Evolutionary conservation across 192 early-diverging fungal genomes (phyloP).

Genomic region (Hyaloraphidium curvatum): DNA sequence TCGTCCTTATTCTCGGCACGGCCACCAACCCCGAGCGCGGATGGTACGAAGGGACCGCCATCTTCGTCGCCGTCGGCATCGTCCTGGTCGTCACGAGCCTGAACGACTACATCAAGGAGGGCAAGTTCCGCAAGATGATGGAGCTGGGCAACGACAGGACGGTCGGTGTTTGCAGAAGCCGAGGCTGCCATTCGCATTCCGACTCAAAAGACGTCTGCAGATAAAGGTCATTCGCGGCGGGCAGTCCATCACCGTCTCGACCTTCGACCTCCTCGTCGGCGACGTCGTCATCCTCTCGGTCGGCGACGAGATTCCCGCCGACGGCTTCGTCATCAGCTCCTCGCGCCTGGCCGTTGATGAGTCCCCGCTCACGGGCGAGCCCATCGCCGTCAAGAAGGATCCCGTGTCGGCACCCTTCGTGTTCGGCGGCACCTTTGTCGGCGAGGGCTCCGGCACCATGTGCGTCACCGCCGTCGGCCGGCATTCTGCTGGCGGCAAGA

Average conservation of each 20-base stretch:
- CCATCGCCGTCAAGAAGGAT: slow-evolving; percentile 30
- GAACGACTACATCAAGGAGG: slow-evolving; percentile 38
- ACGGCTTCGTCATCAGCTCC: slow-evolving; percentile 27
- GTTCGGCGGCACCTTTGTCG: slow-evolving; percentile 31
- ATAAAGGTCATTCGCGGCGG: slow-evolving; percentile 34
- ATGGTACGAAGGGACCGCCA: slow-evolving; percentile 33
- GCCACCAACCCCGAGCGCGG: slow-evolving; percentile 28
- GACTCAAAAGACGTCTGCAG: no score
- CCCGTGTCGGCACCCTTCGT: slow-evolving; percentile 24
- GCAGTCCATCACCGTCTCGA: slow-evolving; percentile 25
- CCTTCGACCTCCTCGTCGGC: slow-evolving; percentile 33
- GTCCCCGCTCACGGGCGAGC: slow-evolving; percentile 37
- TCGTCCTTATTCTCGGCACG: slow-evolving; percentile 26
- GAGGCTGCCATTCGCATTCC: no score
- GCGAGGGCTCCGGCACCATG: slow-evolving; percentile 31
- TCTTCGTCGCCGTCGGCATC: slow-evolving; percentile 33
- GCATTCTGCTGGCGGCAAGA: slow-evolving; percentile 31
- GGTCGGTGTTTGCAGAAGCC: slow-evolving; percentile 37
- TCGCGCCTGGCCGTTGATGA: slow-evolving; percentile 35
- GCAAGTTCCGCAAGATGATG: slow-evolving; percentile 37
- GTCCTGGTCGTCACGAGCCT: slow-evolving; percentile 34
- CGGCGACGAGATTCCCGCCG: slow-evolving; percentile 37
- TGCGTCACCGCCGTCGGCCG: slow-evolving; percentile 32
- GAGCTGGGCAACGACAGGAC: slow-evolving; percentile 33
- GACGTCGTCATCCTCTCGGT: slow-evolving; percentile 31